A percentile compares a stretch with the other conserved stretches of the same genome.
phyloP scores from a whole-genome alignment of 202 grass and related monocot species.

The Schoenoplectus tabernaemontani region DNA sequence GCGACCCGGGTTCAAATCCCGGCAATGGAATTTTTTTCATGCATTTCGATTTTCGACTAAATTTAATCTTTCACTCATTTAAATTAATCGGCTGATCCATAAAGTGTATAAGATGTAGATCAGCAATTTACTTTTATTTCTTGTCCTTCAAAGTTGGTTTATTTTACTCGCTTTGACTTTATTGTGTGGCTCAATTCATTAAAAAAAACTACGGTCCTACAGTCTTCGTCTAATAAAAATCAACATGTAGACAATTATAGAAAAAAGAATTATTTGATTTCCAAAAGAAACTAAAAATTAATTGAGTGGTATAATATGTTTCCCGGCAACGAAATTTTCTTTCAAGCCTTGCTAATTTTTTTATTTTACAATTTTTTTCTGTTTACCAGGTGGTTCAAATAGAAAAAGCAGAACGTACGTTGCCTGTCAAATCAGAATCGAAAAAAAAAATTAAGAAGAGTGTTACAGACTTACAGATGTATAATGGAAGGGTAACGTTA shows the following conservation, averaged over 20 bases:
- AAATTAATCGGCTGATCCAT: background rate
- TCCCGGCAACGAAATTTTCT: no score
- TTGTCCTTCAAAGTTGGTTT: background rate
- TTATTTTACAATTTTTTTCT: no score
- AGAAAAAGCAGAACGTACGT: no score
- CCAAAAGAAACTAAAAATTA: no score
- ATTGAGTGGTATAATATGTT: no score
- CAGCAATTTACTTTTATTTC: background rate
- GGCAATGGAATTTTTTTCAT: slow-evolving; percentile 48
- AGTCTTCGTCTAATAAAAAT: background rate
- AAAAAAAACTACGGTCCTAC: background rate
- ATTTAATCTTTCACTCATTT: background rate
- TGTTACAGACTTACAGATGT: background rate
- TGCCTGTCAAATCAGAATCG: no score
- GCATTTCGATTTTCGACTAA: background rate
- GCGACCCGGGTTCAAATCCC: slow-evolving; percentile 98
- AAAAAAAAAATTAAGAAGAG: background rate
- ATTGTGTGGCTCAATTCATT: background rate
- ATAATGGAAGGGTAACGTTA: background rate
- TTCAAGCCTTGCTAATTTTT: no score
- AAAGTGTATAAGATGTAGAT: background rate
- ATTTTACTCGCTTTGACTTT: background rate
- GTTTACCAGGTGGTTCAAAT: no score
- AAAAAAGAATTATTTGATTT: no score
- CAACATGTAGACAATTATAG: background rate